A percentile compares a stretch with the other conserved stretches of the same genome.
Conservation (phyloP, 2,329 filamentous ascomycete species). For the Torrubiella hemipterigena region DNA sequence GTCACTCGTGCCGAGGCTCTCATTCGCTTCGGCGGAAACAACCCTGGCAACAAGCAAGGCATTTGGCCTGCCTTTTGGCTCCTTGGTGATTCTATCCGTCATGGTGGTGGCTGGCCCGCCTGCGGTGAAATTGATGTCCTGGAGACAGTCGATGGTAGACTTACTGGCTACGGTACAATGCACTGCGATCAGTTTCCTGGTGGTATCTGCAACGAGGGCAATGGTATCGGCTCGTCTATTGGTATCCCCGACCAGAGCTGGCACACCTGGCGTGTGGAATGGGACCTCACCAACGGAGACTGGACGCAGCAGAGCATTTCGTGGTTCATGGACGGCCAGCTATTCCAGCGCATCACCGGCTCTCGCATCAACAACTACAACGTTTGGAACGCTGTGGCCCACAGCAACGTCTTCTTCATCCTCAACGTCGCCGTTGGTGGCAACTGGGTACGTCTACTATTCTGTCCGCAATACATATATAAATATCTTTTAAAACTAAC, state of each 20-base stretch:
- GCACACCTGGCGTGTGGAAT: conserved; percentile 37
- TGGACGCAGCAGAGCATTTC: conserved; percentile 37
- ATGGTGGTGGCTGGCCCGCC: conserved; percentile 35
- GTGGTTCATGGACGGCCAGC: conserved; percentile 34
- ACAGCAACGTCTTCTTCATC: conserved; percentile 38
- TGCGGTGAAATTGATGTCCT: conserved; percentile 48
- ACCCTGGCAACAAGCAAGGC: conserved; percentile 32
- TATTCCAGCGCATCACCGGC: conserved; percentile 32
- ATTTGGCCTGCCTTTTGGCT: conserved; percentile 50
- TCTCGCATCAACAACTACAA: conserved; percentile 28
- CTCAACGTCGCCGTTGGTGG: conserved; percentile 46
- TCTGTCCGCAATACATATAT: too few relatives aligned
- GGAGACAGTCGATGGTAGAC: conserved; percentile 39
- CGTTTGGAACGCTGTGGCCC: conserved; percentile 37
- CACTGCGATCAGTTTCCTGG: conserved; percentile 36
- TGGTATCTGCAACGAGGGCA: conserved; percentile 40
- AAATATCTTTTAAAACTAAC: too few relatives aligned
- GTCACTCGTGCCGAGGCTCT: conserved; percentile 32
- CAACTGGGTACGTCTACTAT: too few relatives aligned
- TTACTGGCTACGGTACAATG: conserved; percentile 33
- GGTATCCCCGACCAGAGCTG: conserved; percentile 26
- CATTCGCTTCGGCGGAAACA: conserved; percentile 33
- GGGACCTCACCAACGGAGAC: conserved; percentile 33
- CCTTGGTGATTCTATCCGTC: conserved; percentile 35
- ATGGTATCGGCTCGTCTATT: conserved; percentile 24